phyloP scores from a whole-genome alignment of 257 asterid genomes.

The Solanum pinnatisectum region DNA sequence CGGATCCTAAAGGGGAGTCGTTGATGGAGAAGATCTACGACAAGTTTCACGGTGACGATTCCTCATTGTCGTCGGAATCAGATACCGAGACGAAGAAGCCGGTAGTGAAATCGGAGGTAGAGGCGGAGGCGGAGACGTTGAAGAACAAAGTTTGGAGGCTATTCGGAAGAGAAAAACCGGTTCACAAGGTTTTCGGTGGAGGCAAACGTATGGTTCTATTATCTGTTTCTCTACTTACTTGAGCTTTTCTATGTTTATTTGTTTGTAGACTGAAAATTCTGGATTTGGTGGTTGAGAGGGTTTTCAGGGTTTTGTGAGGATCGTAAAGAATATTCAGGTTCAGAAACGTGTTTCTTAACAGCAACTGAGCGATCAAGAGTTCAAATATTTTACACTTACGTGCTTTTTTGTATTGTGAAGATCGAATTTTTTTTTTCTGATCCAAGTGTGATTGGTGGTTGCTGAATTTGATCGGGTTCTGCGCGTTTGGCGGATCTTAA shows the following conservation, averaged over 20 bases:
- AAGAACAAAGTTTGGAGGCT: conserved; percentile 42
- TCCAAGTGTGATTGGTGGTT: neutral
- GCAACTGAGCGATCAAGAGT: neutral
- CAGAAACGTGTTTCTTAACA: neutral
- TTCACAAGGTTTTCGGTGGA: conserved; percentile 76
- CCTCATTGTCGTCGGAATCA: conserved; percentile 51
- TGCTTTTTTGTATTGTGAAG: neutral
- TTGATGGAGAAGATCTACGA: conserved; percentile 49
- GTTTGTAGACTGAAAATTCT: neutral
- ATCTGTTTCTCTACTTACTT: neutral
- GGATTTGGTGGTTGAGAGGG: neutral
- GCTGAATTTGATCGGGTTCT: neutral
- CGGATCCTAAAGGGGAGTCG: conserved; percentile 58
- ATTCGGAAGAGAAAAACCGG: conserved; percentile 66
- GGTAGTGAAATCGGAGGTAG: neutral
- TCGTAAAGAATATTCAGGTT: neutral
- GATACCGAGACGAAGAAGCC: conserved; percentile 29
- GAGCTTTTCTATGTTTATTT: neutral
- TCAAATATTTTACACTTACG: neutral
- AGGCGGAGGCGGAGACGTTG: conserved; percentile 16
- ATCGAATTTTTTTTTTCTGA: neutral
- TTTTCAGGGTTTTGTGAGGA: neutral
- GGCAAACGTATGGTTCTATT: conserved; percentile 58
- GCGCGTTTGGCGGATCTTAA: neutral
- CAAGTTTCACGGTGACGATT: conserved; percentile 36